Evolutionary conservation across 257 asterid species (phyloP).

Genomic region (Nicotiana paniculata): DNA sequence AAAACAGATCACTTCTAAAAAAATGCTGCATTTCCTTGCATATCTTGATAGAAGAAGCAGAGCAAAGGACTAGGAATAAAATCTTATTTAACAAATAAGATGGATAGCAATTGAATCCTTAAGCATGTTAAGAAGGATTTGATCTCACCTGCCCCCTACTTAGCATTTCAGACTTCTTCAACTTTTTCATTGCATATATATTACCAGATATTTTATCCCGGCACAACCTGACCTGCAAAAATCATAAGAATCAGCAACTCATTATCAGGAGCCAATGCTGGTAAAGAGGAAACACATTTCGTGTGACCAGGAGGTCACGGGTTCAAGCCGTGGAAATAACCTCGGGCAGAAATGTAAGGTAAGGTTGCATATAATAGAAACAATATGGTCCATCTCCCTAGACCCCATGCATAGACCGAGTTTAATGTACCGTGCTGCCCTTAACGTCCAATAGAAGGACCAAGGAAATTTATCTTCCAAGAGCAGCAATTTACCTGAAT

Average conservation of each 20-base stretch:
- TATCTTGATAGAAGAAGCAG: background rate
- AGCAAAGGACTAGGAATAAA: background rate
- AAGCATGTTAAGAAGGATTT: background rate
- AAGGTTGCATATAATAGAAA: background rate
- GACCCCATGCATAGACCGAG: background rate
- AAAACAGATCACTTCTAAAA: background rate
- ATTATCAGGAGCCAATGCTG: background rate
- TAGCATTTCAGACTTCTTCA: constrained; percentile 87
- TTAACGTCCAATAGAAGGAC: background rate
- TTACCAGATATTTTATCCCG: constrained; percentile 64
- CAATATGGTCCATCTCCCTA: background rate
- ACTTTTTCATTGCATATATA: constrained; percentile 79
- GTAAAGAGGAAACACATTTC: background rate
- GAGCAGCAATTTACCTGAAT: background rate
- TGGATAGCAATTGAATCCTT: background rate
- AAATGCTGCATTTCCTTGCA: background rate
- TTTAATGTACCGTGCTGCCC: background rate
- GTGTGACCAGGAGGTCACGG: background rate
- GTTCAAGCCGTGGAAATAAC: background rate
- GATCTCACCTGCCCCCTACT: constrained; percentile 77
- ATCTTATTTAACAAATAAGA: background rate
- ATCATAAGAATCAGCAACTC: constrained; percentile 11
- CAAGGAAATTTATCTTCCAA: background rate
- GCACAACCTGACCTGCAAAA: constrained; percentile 71
- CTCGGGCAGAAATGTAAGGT: background rate